A percentile compares a stretch with the other conserved stretches of the same genome.
Conservation (phyloP, 2,329 filamentous ascomycete species). For the Mollisia scopiformis region DNA sequence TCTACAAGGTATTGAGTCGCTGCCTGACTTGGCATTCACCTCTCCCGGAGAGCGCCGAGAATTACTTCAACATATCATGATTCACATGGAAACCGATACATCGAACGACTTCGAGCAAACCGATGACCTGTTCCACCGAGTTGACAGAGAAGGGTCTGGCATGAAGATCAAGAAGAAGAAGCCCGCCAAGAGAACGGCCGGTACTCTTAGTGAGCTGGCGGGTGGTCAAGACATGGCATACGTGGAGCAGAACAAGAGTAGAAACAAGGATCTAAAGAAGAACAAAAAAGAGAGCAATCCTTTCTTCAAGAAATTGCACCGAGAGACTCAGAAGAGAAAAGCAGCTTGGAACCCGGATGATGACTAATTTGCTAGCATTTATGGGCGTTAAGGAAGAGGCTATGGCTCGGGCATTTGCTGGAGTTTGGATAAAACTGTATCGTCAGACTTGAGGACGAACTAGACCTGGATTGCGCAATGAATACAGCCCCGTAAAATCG, state of each 20-base stretch:
- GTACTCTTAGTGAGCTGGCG: slow-evolving; percentile 81
- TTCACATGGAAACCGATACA: slow-evolving; percentile 69
- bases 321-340: slow-evolving; percentile 61
- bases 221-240: slow-evolving; percentile 99
- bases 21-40: slow-evolving; percentile 78
- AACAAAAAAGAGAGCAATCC: slow-evolving; percentile 51
- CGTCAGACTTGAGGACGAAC: neutral
- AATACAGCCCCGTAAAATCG: neutral
- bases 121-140: slow-evolving; percentile 67
- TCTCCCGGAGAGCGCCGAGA: slow-evolving; percentile 81
- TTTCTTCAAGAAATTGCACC: slow-evolving; percentile 68
- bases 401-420: neutral
- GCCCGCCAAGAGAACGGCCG: slow-evolving; percentile 76
- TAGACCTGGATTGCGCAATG: neutral
- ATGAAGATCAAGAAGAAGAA: slow-evolving; percentile 47
- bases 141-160: slow-evolving; percentile 42
- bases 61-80: slow-evolving; percentile 83
- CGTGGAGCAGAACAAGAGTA: slow-evolving; percentile 77
- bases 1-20: slow-evolving; percentile 85
- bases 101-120: slow-evolving; percentile 25
- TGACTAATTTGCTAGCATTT: neutral
- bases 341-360: slow-evolving; percentile 41
- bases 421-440: neutral
- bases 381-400: neutral
- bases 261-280: slow-evolving; percentile 68